Base-by-base conservation (phyloP, 768 basidiomycete genomes). In the Piloderma croceum region DNA sequence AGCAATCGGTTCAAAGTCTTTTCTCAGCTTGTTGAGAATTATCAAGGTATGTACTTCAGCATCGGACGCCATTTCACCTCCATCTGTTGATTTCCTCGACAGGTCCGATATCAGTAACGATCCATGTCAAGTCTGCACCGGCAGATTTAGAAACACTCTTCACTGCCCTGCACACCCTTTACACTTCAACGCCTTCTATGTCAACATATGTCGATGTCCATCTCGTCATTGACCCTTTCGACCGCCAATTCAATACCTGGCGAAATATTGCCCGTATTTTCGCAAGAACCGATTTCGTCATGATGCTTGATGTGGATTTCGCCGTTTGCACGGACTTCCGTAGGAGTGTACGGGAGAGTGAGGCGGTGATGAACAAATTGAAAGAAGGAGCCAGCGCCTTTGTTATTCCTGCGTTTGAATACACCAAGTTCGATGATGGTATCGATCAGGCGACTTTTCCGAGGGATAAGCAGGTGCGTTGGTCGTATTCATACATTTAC, bases 241-340 rank as follows among this genome's bases (percentile, higher is more conserved):
- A 83, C 45, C 76, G 89, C 5, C 86, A 90, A 57, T 83, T 93
- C 69, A 93, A 93, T 60, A 79, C 85, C 18, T 92, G 89, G 86
- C 74, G 90, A 24, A 92, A 92, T 57, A 75, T 81, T 31, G 90
- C 90, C 3, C 78, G 90, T 31, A 67, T 89, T 37, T 88, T 90
- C 52, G 82, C 89, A 4, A 75, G 87, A 11, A 90, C 90, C 6
- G 76, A 84, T 47, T 88, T 77, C 49, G 76, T 91, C 42, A 85
- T 92, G 80, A 85, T 91, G 81, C 78, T 92, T 38, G 91, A 93
- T 57, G 82, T 92, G 45, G 90, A 92, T 58, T 91, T 93, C 58
- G 81, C 75, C 23, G 61, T 86, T 9, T 90, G 89, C 58, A 90
- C 90, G 34, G 79, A 88, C 63, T 87, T 90, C 59, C 73, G 83